Conservation (phyloP, 129 eudicot species). For the Tanacetum coccineum region DNA sequence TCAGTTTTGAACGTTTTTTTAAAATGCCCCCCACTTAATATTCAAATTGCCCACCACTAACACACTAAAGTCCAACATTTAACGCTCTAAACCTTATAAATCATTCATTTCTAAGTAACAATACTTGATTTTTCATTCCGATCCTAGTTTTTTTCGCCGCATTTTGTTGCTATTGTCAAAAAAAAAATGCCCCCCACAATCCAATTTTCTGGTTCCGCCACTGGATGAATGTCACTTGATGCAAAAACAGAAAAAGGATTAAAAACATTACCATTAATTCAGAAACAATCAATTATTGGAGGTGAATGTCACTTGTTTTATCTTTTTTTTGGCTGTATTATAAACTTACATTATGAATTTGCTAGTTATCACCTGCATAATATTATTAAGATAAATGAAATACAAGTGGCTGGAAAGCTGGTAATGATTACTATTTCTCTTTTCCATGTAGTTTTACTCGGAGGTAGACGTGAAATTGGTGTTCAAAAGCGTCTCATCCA, state of each 20-base stretch:
- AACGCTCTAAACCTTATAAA: too few relatives aligned
- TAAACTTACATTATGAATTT: constrained; percentile 5
- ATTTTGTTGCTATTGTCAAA: too few relatives aligned
- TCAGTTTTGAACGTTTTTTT: too few relatives aligned
- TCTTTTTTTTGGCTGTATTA: background rate
- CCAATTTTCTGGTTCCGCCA: too few relatives aligned
- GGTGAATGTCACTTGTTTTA: constrained; percentile 5
- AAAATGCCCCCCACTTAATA: too few relatives aligned
- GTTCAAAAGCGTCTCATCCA: constrained; percentile 78
- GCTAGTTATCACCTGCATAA: constrained; percentile 4
- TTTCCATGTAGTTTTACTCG: constrained; percentile 61
- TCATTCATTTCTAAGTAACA: too few relatives aligned
- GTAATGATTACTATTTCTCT: constrained; percentile 3
- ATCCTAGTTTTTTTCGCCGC: too few relatives aligned
- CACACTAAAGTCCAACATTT: too few relatives aligned
- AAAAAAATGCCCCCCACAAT: too few relatives aligned
- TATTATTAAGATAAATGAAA: constrained; percentile 9
- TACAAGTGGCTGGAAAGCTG: background rate
- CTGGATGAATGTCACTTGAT: background rate
- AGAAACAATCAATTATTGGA: constrained; percentile 1
- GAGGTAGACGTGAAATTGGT: constrained; percentile 99
- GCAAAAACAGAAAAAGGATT: background rate
- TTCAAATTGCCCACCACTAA: too few relatives aligned
- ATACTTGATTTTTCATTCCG: too few relatives aligned
- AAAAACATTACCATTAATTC: too few relatives aligned